Conservation (phyloP, 169 alveolate species). For the Cytauxzoon felis region DNA sequence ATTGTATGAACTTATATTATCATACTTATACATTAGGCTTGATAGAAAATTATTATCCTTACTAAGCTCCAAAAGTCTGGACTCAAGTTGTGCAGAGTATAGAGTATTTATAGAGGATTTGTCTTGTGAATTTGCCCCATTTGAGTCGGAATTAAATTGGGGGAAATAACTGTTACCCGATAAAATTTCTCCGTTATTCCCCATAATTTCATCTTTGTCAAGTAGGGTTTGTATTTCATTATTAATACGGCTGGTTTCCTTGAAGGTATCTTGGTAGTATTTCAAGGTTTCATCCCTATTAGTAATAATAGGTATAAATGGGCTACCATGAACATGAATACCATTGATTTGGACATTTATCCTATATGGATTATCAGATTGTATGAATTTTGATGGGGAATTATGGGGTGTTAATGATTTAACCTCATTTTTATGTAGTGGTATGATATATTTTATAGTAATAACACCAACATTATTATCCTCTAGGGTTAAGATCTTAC, state of each 20-base stretch:
- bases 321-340: slow-evolving; percentile 49
- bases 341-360: slow-evolving; percentile 41
- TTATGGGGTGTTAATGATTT: not conserved
- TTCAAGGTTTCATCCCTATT: slow-evolving; percentile 23
- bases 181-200: no score
- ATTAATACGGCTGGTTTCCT: slow-evolving; percentile 1
- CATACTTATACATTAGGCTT: slow-evolving; percentile 28
- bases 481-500: slow-evolving; percentile 30
- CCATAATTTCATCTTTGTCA: slow-evolving; percentile 16
- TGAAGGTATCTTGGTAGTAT: slow-evolving; percentile 15
- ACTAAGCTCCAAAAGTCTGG: slow-evolving; percentile 16
- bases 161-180: no score
- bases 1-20: slow-evolving; percentile 30
- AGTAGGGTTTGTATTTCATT: slow-evolving; percentile 9
- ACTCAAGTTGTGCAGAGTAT: not conserved
- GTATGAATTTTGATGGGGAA: not conserved
- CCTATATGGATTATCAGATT: slow-evolving; percentile 13
- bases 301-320: slow-evolving; percentile 30
- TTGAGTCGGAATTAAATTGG: slow-evolving; percentile 11
- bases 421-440: slow-evolving; percentile 9
- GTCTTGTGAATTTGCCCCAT: not conserved
- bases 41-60: slow-evolving; percentile 10
- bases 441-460: slow-evolving; percentile 39
- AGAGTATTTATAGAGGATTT: not conserved
- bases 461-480: slow-evolving; percentile 23